Evolutionary conservation across 192 early-diverging fungal species (phyloP).

Genomic region (Podila verticillata): DNA sequence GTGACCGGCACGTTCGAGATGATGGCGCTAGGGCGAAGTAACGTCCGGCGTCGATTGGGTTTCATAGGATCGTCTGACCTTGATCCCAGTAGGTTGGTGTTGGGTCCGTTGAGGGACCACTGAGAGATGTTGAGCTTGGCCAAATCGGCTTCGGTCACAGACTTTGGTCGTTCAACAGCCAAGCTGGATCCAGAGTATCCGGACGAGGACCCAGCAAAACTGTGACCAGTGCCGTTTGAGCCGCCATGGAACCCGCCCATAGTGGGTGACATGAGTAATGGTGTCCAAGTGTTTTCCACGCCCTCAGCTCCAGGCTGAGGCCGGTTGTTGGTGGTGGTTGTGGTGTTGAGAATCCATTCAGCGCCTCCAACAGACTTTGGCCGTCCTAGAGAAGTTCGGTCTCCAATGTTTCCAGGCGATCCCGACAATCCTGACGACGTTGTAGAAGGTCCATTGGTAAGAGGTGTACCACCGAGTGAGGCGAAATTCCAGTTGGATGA

Average conservation of each 20-base stretch:
- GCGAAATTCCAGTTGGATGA: conserved; percentile 49
- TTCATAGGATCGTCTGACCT: conserved; percentile 38
- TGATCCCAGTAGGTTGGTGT: background rate
- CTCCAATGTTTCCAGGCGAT: conserved; percentile 45
- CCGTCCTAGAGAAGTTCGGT: conserved; percentile 46
- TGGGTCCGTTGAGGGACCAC: conserved; percentile 14
- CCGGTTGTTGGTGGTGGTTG: background rate
- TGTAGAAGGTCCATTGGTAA: conserved; percentile 3
- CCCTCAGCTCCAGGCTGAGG: conserved; percentile 27
- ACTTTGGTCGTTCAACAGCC: conserved; percentile 54
- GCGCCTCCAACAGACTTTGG: conserved; percentile 60
- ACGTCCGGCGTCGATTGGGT: conserved; percentile 35
- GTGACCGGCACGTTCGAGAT: conserved; percentile 53
- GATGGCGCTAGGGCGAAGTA: conserved; percentile 48
- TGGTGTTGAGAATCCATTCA: conserved; percentile 44
- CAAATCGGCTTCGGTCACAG: conserved; percentile 45
- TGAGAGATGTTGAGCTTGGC: conserved; percentile 40
- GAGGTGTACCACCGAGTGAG: conserved; percentile 28
- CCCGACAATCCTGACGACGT: conserved; percentile 9
- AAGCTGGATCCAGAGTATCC: conserved; percentile 19
- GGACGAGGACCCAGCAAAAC: conserved; percentile 20
- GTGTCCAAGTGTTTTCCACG: conserved; percentile 44
- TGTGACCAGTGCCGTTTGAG: conserved; percentile 39
- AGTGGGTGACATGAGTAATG: conserved; percentile 38
- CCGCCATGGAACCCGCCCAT: conserved; percentile 45